These are phyloP conservation scores for Lantana camara DNA, from an alignment of 257 asterid species.

Conservation along the genomic window DNA sequence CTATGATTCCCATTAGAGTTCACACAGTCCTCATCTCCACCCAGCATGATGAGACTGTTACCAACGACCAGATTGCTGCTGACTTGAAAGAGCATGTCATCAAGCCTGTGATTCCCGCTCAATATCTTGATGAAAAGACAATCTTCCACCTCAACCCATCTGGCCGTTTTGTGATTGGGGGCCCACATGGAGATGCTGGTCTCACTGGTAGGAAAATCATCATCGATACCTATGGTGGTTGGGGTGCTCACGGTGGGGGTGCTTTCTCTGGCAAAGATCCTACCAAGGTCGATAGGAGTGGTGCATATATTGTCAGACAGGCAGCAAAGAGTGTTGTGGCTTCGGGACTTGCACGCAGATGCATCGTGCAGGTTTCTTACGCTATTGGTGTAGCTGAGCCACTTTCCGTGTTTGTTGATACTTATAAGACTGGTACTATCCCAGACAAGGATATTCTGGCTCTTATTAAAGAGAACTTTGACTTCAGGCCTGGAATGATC, in stretches of 20 bases:
- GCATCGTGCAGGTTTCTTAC: conserved; percentile 69
- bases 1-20: conserved; percentile 70
- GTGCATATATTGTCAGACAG: conserved; percentile 71
- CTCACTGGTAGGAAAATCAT: conserved; percentile 67
- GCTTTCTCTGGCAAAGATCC: conserved; percentile 79
- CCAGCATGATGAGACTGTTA: conserved; percentile 64
- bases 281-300: conserved; percentile 72
- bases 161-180: conserved; percentile 69
- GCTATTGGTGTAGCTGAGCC: conserved; percentile 84
- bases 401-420: conserved; percentile 64
- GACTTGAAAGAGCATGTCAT: conserved; percentile 78
- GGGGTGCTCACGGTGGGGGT: conserved; percentile 85
- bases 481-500: conserved; percentile 85
- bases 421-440: conserved; percentile 64
- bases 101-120: conserved; percentile 60
- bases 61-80: conserved; percentile 56
- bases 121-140: conserved; percentile 67
- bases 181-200: conserved; percentile 77
- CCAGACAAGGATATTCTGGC: conserved; percentile 63
- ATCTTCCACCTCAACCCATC: conserved; percentile 76
- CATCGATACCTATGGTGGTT: conserved; percentile 71
- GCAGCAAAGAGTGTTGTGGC: conserved; percentile 76
- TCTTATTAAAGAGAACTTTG: conserved; percentile 63
- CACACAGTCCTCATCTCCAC: conserved; percentile 76
- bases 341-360: conserved; percentile 71